Percentiles rank a stretch among this genome's conserved stretches.
Conservation (phyloP, 257 asterid genomes). For the Solanum etuberosum region DNA sequence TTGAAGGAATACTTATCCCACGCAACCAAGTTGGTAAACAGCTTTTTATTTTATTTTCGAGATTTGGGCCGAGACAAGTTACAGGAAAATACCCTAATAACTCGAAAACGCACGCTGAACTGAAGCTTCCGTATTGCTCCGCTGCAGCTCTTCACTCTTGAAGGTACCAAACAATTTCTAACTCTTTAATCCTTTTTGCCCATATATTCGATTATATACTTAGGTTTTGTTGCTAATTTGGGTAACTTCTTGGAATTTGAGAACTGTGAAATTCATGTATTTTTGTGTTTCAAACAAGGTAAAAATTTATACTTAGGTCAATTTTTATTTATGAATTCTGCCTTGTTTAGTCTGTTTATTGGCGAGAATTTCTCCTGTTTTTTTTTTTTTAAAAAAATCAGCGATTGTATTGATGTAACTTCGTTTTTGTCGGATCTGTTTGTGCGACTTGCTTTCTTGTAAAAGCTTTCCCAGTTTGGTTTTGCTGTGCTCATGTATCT, state of each 20-base stretch:
- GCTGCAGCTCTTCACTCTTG: neutral
- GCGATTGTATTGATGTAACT: neutral
- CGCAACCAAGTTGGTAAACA: too few relatives aligned
- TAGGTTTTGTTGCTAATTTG: neutral
- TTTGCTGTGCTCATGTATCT: neutral
- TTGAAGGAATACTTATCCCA: too few relatives aligned
- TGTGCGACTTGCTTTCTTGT: neutral
- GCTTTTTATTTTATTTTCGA: neutral
- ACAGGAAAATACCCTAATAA: neutral
- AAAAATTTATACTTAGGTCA: neutral
- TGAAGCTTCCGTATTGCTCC: neutral
- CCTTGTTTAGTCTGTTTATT: neutral
- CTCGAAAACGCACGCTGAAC: neutral
- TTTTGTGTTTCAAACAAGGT: neutral
- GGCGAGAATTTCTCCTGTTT: neutral
- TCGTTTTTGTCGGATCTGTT: neutral
- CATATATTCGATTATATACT: neutral
- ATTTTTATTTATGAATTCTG: neutral
- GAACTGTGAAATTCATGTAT: neutral
- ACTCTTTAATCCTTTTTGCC: neutral
- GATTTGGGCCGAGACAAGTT: neutral
- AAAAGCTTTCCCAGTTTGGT: neutral
- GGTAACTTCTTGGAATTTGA: neutral
- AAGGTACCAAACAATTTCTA: neutral
- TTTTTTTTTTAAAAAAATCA: neutral